These are phyloP conservation scores for Didymella lethalis DNA, from an alignment of 2,329 filamentous ascomycete genomes.

Conservation along the genomic window DNA sequence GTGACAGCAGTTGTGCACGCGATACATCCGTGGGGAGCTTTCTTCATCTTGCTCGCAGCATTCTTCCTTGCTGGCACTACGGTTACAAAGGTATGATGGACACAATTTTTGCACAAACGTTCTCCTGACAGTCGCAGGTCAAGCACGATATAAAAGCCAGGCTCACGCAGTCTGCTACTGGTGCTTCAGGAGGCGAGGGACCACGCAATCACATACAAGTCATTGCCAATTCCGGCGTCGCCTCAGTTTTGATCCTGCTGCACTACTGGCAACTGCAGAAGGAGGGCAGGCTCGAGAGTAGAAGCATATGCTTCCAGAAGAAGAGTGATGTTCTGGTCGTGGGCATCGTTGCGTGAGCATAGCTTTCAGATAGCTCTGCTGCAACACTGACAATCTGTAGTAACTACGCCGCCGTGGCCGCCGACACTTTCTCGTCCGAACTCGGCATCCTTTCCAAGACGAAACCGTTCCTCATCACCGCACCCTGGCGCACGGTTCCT, in stretches of 20 bases:
- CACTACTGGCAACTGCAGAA: conserved; percentile 58
- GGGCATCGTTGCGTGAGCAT: conserved; percentile 57
- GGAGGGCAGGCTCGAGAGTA: conserved; percentile 40
- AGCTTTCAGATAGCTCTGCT: neutral
- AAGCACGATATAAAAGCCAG: conserved; percentile 86
- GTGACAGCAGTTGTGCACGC: conserved; percentile 82
- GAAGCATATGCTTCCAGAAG: conserved; percentile 51
- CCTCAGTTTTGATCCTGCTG: conserved; percentile 68
- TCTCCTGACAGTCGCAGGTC: conserved; percentile 60
- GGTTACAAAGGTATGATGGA: conserved; percentile 73
- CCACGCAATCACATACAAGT: conserved; percentile 87
- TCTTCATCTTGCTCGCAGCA: conserved; percentile 80
- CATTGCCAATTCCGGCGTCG: conserved; percentile 84
- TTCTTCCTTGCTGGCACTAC: conserved; percentile 89
- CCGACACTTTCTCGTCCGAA: conserved; percentile 95
- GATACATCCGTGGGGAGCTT: conserved; percentile 91
- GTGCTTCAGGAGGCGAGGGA: conserved; percentile 78
- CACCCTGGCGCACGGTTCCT: conserved; percentile 79
- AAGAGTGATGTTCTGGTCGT: conserved; percentile 54
- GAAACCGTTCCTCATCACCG: conserved; percentile 85
- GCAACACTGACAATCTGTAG: conserved; percentile 57
- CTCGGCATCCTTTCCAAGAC: conserved; percentile 85
- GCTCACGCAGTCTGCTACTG: conserved; percentile 79
- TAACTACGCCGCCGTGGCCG: conserved; percentile 90
- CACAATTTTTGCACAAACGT: neutral